A percentile compares a stretch with the other conserved stretches of the same genome.
Evolutionary conservation across 768 basidiomycete genomes (phyloP).

Genomic region (Albatrellus ellisii): DNA sequence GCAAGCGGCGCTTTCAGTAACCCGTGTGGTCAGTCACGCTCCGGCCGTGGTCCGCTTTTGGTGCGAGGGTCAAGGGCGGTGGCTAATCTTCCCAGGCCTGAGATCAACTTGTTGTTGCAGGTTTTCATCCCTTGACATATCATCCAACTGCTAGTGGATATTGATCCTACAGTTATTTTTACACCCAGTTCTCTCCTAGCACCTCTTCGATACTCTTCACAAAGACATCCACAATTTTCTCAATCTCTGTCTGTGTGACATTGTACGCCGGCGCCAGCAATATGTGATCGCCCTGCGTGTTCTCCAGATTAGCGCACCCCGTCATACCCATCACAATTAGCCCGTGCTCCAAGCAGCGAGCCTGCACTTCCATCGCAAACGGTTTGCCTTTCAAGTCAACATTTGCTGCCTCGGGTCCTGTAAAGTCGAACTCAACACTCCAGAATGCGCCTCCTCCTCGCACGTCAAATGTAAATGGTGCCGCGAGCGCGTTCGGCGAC

Average conservation of each 20-base stretch:
- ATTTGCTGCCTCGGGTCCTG: constrained; percentile 25
- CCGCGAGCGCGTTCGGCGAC: constrained; percentile 40
- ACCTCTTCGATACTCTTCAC: constrained; percentile 58
- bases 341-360: constrained; percentile 50
- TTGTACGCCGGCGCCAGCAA: constrained; percentile 77
- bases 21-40: background rate
- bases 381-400: constrained; percentile 36
- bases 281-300: constrained; percentile 58
- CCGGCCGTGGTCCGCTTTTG: background rate
- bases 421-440: constrained; percentile 74
- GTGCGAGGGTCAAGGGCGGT: background rate
- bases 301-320: constrained; percentile 57
- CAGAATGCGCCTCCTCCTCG: constrained; percentile 80
- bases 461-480: constrained; percentile 64
- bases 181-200: constrained; percentile 18
- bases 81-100: background rate
- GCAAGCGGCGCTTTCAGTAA: no score
- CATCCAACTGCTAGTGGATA: background rate
- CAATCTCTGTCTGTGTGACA: constrained; percentile 53
- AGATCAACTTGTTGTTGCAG: background rate
- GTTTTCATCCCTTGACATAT: background rate
- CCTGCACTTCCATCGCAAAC: constrained; percentile 64
- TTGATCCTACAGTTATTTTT: no score
- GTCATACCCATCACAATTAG: constrained; percentile 63
- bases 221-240: constrained; percentile 51